These are phyloP conservation scores for Kwoniella shivajii DNA, from an alignment of 1,284 basidiomycete genomes.

Conservation along the genomic window DNA sequence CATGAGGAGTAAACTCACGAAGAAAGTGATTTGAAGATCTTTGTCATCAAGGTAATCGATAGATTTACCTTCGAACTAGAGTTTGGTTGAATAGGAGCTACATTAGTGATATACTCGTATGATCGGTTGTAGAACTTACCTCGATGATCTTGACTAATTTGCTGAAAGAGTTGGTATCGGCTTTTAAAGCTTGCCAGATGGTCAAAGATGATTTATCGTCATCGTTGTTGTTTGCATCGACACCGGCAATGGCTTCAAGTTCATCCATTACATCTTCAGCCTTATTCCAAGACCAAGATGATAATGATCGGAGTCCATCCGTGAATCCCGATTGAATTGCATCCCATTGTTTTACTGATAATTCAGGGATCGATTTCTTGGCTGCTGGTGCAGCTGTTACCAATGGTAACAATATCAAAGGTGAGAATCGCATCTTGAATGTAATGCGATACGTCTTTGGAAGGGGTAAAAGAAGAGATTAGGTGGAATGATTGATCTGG, in stretches of 20 bases:
- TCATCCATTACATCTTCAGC: conserved; percentile 37
- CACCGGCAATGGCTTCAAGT: conserved; percentile 18
- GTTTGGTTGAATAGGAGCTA: neutral
- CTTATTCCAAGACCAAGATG: conserved; percentile 34
- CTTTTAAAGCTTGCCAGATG: conserved; percentile 50
- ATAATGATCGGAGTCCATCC: conserved; percentile 29
- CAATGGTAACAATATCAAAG: conserved; percentile 17
- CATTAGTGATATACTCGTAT: neutral
- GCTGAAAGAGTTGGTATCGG: conserved; percentile 48
- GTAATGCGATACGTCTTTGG: neutral
- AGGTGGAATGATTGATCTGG: neutral
- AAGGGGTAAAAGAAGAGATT: neutral
- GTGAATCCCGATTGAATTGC: conserved; percentile 36
- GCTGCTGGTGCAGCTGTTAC: conserved; percentile 15
- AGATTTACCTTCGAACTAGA: conserved; percentile 41
- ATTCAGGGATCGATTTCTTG: conserved; percentile 30
- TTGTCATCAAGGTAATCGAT: conserved; percentile 50
- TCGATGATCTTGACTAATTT: conserved; percentile 53
- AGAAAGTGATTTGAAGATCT: conserved; percentile 52
- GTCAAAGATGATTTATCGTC: conserved; percentile 41
- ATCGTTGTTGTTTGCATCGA: neutral
- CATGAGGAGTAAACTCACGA: conserved; percentile 32
- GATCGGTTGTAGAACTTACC: conserved; percentile 23
- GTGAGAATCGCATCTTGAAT: conserved; percentile 15
- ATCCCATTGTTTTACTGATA: conserved; percentile 40